phyloP scores from a whole-genome alignment of 371 early-diverging fungal genomes.

The Synchytrium microbalum region DNA sequence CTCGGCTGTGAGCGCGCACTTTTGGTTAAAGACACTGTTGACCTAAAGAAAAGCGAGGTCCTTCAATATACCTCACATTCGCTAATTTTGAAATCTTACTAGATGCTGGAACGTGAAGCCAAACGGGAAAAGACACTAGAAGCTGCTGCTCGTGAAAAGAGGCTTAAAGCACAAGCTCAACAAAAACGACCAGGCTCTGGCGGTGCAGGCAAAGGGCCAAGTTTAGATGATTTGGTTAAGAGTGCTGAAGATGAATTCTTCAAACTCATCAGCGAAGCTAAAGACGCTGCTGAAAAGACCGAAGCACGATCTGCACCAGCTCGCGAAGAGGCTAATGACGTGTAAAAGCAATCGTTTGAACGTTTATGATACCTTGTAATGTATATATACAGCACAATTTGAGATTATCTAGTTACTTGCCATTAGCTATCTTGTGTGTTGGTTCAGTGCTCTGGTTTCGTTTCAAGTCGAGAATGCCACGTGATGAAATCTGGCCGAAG shows the following conservation, averaged over 20 bases:
- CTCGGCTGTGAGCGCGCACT: slow-evolving; percentile 29
- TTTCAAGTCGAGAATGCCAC: too few relatives aligned
- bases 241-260: slow-evolving; percentile 41
- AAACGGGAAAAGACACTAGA: slow-evolving; percentile 53
- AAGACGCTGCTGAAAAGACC: slow-evolving; percentile 2
- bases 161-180: slow-evolving; percentile 41
- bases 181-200: slow-evolving; percentile 34
- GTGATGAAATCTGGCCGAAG: too few relatives aligned
- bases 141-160: slow-evolving; percentile 38
- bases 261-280: slow-evolving; percentile 20
- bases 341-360: too few relatives aligned
- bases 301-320: not conserved
- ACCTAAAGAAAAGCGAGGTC: not conserved
- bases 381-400: too few relatives aligned
- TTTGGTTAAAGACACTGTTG: too few relatives aligned
- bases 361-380: too few relatives aligned
- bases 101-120: slow-evolving; percentile 54
- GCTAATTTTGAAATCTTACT: not conserved
- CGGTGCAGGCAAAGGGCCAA: slow-evolving; percentile 18
- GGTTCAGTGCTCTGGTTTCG: too few relatives aligned
- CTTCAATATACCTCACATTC: not conserved
- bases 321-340: not conserved
- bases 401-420: too few relatives aligned
- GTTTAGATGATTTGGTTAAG: slow-evolving; percentile 33
- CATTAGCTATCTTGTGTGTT: too few relatives aligned